Evolutionary conservation across 192 early-diverging fungal species (phyloP), one percentile per base, ranked within the genome.

Genomic region (Umbelopsis ramanniana): DNA sequence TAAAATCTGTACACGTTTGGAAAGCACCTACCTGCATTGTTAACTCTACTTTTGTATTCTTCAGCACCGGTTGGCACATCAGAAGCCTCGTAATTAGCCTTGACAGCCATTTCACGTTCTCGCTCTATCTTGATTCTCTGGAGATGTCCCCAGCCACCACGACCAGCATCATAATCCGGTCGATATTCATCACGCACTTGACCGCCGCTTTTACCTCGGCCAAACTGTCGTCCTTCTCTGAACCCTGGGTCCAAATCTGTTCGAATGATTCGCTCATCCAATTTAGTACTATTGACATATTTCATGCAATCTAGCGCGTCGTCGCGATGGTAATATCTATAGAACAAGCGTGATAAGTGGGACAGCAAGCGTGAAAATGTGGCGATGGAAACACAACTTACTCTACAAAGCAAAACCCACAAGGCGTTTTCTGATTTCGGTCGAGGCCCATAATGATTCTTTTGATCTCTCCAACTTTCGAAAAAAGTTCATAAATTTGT

Each of bases 361-460:
- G 21, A 38, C 23, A 48, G 66, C 24, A 77, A 29, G 29, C 29
- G 3, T 29, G n/a, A 29, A 29, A 29, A 29, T 29, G 29, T 29
- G 3, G 46, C 19, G 3, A 29, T 66, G 50, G 6, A 6, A 54
- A 15, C 2, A 68, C 11, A 29, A 82, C 89, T 70, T 87, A 97
- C 92, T 99, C 97, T 66, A 99, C 97, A 89, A 99, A 99, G 78
- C 97, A 99, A 82, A 99, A 99, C 12, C 97, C 97, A 73, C 97
- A 99, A 6, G 96, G 97, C 11, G 96, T 99, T 78, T 95, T 94
- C 76, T 91, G 87, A 70, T 90, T 86, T n/a, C 92, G 85, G 77
- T 97, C 95, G 7, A 99, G 86, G 0, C 97, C 97, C 97, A 99
- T 99, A 75, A 99, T 99, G 71, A 99, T 96, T 67, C 97, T 91